Percentiles rank a stretch among this genome's conserved stretches.
phyloP scores from a whole-genome alignment of 208 protist genomes.

The Crithidia expoeki region DNA sequence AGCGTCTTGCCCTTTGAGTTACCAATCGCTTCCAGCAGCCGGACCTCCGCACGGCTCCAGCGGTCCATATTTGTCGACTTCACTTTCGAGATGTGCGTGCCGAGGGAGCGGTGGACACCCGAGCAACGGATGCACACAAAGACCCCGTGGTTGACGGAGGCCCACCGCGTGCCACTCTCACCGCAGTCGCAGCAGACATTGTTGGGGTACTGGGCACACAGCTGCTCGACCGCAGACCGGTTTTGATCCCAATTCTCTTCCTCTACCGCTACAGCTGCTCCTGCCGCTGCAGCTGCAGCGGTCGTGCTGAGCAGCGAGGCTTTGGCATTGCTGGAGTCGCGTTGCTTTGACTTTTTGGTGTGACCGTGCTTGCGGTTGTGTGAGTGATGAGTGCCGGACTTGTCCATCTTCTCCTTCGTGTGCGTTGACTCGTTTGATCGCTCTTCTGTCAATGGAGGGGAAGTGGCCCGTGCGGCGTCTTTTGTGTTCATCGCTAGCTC shows the following conservation, averaged over 20 bases:
- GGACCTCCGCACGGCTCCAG: conserved; percentile 67
- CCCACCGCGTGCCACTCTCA: conserved; percentile 84
- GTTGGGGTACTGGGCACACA: conserved; percentile 67
- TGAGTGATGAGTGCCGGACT: background rate
- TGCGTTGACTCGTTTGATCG: conserved; percentile 7
- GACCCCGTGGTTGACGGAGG: conserved; percentile 88
- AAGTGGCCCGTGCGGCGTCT: background rate
- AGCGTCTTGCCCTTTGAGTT: conserved; percentile 67
- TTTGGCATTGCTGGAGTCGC: background rate
- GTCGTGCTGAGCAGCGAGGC: background rate
- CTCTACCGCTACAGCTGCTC: too few species aligned
- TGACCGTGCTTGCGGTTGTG: conserved; percentile 12
- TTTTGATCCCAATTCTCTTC: conserved; percentile 78
- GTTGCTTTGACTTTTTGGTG: conserved; percentile 12
- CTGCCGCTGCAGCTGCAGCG: background rate
- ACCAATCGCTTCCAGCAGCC: conserved; percentile 74
- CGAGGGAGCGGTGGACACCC: conserved; percentile 93
- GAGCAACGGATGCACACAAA: conserved; percentile 94
- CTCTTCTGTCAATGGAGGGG: background rate
- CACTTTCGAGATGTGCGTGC: conserved; percentile 93
- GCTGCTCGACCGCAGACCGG: conserved; percentile 54
- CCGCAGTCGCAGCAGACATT: conserved; percentile 88
- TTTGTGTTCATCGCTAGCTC: background rate
- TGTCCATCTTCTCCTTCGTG: conserved; percentile 10
- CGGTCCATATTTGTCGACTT: conserved; percentile 94